phyloP scores from a whole-genome alignment of 768 basidiomycete species.

The Lactifluus echinatus region DNA sequence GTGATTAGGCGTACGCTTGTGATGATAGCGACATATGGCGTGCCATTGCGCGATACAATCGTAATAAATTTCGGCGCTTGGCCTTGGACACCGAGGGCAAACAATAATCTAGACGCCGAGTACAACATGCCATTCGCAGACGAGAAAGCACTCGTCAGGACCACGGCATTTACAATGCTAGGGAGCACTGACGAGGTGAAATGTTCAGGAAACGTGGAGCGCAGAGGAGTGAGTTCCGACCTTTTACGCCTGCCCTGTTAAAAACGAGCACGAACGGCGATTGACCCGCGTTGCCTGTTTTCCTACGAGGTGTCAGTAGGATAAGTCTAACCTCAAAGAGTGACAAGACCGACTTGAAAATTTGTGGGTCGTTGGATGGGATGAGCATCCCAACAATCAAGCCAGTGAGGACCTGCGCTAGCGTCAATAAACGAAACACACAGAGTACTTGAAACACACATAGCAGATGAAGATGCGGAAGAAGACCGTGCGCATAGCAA shows the following conservation, averaged over 20 bases:
- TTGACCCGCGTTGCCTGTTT: constrained; percentile 16
- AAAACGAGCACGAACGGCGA: constrained; percentile 20
- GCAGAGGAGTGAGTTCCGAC: neutral
- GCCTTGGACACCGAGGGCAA: constrained; percentile 14
- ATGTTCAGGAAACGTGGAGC: neutral
- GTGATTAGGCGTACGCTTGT: neutral
- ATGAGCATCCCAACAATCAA: constrained; percentile 20
- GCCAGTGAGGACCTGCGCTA: constrained; percentile 13
- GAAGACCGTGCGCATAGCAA: constrained; percentile 19
- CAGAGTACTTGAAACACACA: neutral
- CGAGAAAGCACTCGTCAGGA: constrained; percentile 17
- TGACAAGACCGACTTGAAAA: constrained; percentile 14
- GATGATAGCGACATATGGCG: constrained; percentile 16
- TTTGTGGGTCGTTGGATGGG: constrained; percentile 18
- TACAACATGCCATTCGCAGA: constrained; percentile 20
- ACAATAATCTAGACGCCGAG: constrained; percentile 18
- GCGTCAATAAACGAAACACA: neutral
- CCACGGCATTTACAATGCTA: constrained; percentile 19
- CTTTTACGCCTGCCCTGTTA: constrained; percentile 17
- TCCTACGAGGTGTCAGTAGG: constrained; percentile 1
- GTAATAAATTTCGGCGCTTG: constrained; percentile 17
- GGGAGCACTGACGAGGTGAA: constrained; percentile 10
- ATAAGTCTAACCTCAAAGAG: neutral
- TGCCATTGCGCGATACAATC: constrained; percentile 4
- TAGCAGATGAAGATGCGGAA: constrained; percentile 19